Evolutionary conservation across 2,329 filamentous ascomycete genomes (phyloP).

Genomic region (Verticillium alfalfae): DNA sequence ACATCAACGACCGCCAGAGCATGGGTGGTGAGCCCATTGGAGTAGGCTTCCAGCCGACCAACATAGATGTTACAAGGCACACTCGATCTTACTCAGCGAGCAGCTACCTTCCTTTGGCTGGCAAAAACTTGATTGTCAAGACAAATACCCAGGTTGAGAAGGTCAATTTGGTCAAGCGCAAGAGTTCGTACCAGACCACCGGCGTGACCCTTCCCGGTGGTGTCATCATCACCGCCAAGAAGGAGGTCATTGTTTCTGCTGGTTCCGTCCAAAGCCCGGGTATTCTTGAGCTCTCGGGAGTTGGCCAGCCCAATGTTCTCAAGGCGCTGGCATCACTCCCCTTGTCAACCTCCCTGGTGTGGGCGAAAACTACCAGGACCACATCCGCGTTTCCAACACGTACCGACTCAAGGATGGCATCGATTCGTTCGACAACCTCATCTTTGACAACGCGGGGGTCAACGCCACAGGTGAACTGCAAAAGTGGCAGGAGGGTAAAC

Average conservation of each 20-base stretch:
- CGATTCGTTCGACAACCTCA: slow-evolving; percentile 20
- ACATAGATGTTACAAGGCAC: slow-evolving; percentile 22
- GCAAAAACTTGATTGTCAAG: slow-evolving; percentile 27
- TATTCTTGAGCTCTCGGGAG: slow-evolving; percentile 26
- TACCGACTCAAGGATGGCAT: slow-evolving; percentile 18
- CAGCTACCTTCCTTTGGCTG: slow-evolving; percentile 25
- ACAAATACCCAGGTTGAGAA: slow-evolving; percentile 26
- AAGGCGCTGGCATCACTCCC: slow-evolving; percentile 26
- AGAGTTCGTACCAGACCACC: neutral
- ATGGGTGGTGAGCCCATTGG: slow-evolving; percentile 10
- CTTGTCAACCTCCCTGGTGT: slow-evolving; percentile 35
- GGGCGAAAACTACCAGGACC: slow-evolving; percentile 44
- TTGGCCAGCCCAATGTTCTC: slow-evolving; percentile 26
- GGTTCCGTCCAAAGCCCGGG: slow-evolving; percentile 10
- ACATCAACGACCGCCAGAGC: slow-evolving; percentile 3
- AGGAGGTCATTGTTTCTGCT: slow-evolving; percentile 8
- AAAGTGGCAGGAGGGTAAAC: slow-evolving; percentile 22
- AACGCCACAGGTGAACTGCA: slow-evolving; percentile 30
- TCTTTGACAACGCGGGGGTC: slow-evolving; percentile 14
- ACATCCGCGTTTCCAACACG: slow-evolving; percentile 23
- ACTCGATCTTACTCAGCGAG: slow-evolving; percentile 23
- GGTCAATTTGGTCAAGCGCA: slow-evolving; percentile 12
- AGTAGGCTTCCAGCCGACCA: slow-evolving; percentile 20
- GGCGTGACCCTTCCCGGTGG: slow-evolving; percentile 4
- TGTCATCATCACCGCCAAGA: neutral